A percentile compares a stretch with the other conserved stretches of the same genome.
These are phyloP conservation scores for Leishmania gerbilli DNA, from an alignment of 208 protist species.

Conservation along the genomic window DNA sequence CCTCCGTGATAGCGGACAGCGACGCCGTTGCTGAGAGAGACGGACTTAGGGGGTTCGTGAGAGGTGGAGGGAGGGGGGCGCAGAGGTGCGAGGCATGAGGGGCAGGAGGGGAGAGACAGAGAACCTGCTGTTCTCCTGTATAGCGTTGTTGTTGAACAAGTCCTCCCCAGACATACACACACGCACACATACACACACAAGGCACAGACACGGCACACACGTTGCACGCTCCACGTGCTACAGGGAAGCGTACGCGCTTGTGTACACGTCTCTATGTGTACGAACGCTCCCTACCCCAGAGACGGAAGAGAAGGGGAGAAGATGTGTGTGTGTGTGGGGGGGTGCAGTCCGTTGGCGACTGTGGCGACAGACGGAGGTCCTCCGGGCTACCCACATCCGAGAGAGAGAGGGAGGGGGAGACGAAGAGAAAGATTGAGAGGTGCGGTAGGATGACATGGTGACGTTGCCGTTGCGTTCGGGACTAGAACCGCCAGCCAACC, in stretches of 20 bases:
- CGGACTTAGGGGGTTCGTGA: no score
- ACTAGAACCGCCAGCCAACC: neutral
- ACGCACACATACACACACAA: neutral
- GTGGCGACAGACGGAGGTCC: neutral
- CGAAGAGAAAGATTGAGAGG: neutral
- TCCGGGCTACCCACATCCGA: neutral
- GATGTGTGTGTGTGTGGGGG: neutral
- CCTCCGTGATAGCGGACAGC: neutral
- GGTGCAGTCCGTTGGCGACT: neutral
- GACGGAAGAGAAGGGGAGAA: neutral
- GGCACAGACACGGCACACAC: neutral
- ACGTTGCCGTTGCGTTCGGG: neutral
- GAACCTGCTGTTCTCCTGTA: neutral
- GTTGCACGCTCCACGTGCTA: no score
- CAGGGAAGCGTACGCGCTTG: neutral
- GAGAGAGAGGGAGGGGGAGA: neutral
- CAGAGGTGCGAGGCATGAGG: neutral
- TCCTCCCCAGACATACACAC: neutral
- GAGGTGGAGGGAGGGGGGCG: neutral
- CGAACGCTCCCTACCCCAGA: neutral
- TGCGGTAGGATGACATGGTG: neutral
- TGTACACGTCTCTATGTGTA: neutral
- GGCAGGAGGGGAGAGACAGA: neutral
- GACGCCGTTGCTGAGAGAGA: neutral
- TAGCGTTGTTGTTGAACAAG: neutral